Evolutionary conservation across 106 monocot genomes (phyloP).

Genomic region (Vanilla planifolia): DNA sequence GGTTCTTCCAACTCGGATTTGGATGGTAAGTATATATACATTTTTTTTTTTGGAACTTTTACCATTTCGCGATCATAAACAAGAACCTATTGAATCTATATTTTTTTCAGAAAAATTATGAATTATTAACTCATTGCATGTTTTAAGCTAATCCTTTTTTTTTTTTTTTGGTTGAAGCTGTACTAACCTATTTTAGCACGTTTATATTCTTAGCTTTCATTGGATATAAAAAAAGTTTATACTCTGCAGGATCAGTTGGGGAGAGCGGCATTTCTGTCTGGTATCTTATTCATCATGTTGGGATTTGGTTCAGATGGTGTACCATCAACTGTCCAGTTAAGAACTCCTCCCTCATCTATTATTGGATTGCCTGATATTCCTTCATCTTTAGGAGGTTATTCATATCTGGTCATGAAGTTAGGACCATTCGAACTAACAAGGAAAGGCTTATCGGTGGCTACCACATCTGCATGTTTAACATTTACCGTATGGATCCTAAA

Average conservation of each 20-base stretch:
- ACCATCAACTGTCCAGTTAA: constrained; percentile 71
- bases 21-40: constrained; percentile 52
- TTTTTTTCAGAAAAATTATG: background rate
- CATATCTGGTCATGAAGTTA: constrained; percentile 83
- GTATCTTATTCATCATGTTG: constrained; percentile 81
- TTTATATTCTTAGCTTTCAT: background rate
- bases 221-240: background rate
- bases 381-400: constrained; percentile 75
- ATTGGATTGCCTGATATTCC: constrained; percentile 68
- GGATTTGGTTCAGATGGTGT: constrained; percentile 88
- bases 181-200: background rate
- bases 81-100: background rate
- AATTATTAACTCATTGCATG: background rate
- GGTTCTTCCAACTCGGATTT: constrained; percentile 70
- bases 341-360: constrained; percentile 68
- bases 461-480: constrained; percentile 80
- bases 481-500: constrained; percentile 61
- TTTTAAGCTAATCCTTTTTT: background rate
- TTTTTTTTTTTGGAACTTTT: background rate
- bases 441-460: constrained; percentile 88
- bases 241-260: constrained; percentile 86
- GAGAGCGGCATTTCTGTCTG: constrained; percentile 83
- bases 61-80: background rate
- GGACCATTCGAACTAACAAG: constrained; percentile 92
- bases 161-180: background rate